Evolutionary conservation across 768 basidiomycete species (phyloP), one percentile per base, ranked within the genome.

Genomic region (Tulasnella sp.): DNA sequence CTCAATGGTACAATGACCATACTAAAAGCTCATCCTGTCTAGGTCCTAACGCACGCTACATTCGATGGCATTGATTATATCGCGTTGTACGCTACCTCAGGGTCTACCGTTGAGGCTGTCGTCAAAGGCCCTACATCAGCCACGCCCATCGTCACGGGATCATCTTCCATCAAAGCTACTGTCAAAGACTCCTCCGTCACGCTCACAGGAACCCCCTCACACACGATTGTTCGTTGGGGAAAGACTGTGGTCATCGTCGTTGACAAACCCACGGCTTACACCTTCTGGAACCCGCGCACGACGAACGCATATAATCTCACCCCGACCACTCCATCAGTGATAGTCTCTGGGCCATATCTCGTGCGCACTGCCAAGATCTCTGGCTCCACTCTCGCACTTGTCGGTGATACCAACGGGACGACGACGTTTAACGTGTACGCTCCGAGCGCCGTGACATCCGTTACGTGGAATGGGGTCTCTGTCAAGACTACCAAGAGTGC

Each of bases 341-440:
- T 78, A 43, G 75, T 85, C 24, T 79, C 80, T 21, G 83, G 83
- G 0, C 83, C 83, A 0, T 79, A 84, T 64, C 76, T 85, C 30
- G 81, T 84, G 4, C 80, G 83, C 26, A 77, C 71, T 41, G 83
- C 81, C 0, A 71, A 71, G 15, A 72, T 84, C 43, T 70, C 70
- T 2, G 71, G 70, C 3, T 42, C 50, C 76, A 77, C 34, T 75
- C 71, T 1, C 63, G 70, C 74, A 73, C 44, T 58, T 30, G 49
- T 55, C 13, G 78, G 79, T 9, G 79, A 80, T 64, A 64, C 76
- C 38, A 76, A 78, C 62, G 76, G 74, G n/a, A 76, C 77, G 2
- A 78, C 78, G 1, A 56, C 69, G 3, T 64, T 79, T 24, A 76
- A 77, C 63, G 69, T 76, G 47, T 62, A 79, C 58, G 77, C 74